A percentile compares a stretch with the other conserved stretches of the same genome.
Evolutionary conservation across 805 yeast genomes (phyloP).

Genomic region (Schwanniomyces occidentalis): DNA sequence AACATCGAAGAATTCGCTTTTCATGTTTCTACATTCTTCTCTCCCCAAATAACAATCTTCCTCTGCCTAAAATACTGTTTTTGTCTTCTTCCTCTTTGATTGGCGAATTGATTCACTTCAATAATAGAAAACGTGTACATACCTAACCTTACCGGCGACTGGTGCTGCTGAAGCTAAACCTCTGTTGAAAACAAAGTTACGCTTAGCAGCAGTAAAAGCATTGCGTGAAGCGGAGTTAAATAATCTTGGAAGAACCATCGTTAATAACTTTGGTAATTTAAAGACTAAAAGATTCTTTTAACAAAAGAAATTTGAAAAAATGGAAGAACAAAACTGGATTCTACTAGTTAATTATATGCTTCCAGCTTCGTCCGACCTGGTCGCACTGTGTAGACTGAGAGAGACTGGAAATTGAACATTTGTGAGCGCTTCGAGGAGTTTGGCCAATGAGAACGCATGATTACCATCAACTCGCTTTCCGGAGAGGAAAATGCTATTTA

Average conservation of each 20-base stretch:
- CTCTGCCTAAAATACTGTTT: no score
- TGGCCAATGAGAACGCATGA: conserved; percentile 23
- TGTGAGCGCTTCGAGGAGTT: conserved; percentile 3
- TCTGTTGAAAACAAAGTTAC: conserved; percentile 73
- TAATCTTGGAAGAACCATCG: conserved; percentile 60
- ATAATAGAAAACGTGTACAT: conserved; percentile 41
- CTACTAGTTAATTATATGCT: conserved; percentile 5
- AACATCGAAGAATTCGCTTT: no score
- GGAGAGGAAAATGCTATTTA: conserved; percentile 20
- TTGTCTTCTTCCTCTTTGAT: no score
- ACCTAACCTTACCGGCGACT: conserved; percentile 82
- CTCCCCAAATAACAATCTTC: no score
- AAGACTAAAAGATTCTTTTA: conserved; percentile 13
- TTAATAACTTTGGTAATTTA: conserved; percentile 24
- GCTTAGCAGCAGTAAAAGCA: conserved; percentile 87
- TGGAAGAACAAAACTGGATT: conserved; percentile 3
- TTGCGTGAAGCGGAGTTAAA: conserved; percentile 66
- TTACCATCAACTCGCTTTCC: conserved; percentile 13
- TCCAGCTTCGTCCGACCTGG: conserved; percentile 5
- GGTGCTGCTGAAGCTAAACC: conserved; percentile 79
- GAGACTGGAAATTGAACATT: conserved; percentile 2
- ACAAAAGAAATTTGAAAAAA: conserved; percentile 1
- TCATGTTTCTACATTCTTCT: no score
- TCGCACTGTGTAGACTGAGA: conserved; percentile 1
- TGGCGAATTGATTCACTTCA: no score